Evolutionary conservation across 192 early-diverging fungal genomes (phyloP), one percentile per base, ranked within the genome.

Genomic region (Linnemannia hyalina): DNA sequence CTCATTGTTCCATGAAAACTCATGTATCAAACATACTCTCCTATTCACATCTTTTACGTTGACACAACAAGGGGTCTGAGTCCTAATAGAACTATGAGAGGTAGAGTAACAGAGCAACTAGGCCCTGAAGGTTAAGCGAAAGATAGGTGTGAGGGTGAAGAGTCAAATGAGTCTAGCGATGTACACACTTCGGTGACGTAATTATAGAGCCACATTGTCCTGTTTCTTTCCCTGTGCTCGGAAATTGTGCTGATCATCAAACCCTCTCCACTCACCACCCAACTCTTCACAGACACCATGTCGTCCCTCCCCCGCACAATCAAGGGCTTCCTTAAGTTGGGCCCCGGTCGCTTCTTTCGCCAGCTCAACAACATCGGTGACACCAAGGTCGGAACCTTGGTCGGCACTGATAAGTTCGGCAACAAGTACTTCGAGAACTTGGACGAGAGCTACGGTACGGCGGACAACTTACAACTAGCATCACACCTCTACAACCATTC

Each of bases 401-500:
- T 96, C 41, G 95, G 95, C 60, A 89, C 83, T 38, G 95, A 96
- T 88, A 86, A 90, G 76, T 88, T 93, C 73, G 95, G 95, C 81
- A 96, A 96, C 90, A 91, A 93, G 63, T 96, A 95, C 91, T 96
- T 88, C 78, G 90, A 90, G 82, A 95, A 95, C 86, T 83, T 89
- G 11, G 88, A 92, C 72, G 95, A 96, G 87, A 90, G 92, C 84
- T 95, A 91, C 63, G 94, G 95, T 91, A 89, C 55, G 74, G 55
- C 23, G 35, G 29, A 23, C 49, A 70, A 32, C 11, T 15, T 32
- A 32, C 2, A 65, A 1, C 47, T 49, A 18, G 49, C 49, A 52
- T 46, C 38, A 16, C 49, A 52, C 49, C 4, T 15, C 47, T 49
- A 15, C 47, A 49, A 49, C 4, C 9, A 47, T 26, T 57, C 69